phyloP scores from a whole-genome alignment of 352 stramenopile species.

The Phytophthora ramorum region DNA sequence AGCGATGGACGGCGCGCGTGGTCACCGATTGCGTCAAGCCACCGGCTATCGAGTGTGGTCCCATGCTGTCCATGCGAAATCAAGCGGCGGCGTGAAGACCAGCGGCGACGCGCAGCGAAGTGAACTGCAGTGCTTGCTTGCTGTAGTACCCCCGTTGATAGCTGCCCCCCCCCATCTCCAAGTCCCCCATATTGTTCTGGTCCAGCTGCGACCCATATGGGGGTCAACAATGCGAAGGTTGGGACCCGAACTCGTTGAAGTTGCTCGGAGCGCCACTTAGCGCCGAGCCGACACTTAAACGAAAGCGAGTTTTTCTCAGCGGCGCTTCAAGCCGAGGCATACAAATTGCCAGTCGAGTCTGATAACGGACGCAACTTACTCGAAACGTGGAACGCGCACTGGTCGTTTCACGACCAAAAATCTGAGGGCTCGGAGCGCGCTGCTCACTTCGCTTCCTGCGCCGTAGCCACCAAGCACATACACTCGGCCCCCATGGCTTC shows the following conservation, averaged over 20 bases:
- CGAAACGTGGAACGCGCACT: conserved; percentile 13
- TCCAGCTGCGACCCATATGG: conserved; percentile 30
- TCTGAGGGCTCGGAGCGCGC: conserved; percentile 4
- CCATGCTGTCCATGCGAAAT: neutral
- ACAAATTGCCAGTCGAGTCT: conserved; percentile 11
- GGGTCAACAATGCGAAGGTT: neutral
- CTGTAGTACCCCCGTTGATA: conserved; percentile 9
- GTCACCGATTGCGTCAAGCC: too few relatives aligned
- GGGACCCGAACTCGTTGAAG: conserved; percentile 25
- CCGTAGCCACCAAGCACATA: conserved; percentile 32
- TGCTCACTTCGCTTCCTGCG: conserved; percentile 36
- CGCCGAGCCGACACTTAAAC: neutral
- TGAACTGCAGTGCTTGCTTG: conserved; percentile 6
- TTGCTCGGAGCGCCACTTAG: conserved; percentile 27
- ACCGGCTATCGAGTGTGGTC: neutral
- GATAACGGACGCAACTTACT: conserved; percentile 34
- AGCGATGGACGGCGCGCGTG: conserved; percentile 18
- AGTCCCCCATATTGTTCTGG: conserved; percentile 25
- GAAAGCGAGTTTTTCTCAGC: conserved; percentile 11
- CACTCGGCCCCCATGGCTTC: conserved; percentile 22
- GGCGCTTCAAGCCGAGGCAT: conserved; percentile 16
- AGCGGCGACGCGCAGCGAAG: conserved; percentile 8
- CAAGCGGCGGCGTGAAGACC: conserved; percentile 5
- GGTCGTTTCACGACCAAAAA: conserved; percentile 31
- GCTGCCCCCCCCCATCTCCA: conserved; percentile 6